These are phyloP conservation scores for Populus hybrid DNA, from an alignment of 441 rosid genomes.

Conservation along the genomic window DNA sequence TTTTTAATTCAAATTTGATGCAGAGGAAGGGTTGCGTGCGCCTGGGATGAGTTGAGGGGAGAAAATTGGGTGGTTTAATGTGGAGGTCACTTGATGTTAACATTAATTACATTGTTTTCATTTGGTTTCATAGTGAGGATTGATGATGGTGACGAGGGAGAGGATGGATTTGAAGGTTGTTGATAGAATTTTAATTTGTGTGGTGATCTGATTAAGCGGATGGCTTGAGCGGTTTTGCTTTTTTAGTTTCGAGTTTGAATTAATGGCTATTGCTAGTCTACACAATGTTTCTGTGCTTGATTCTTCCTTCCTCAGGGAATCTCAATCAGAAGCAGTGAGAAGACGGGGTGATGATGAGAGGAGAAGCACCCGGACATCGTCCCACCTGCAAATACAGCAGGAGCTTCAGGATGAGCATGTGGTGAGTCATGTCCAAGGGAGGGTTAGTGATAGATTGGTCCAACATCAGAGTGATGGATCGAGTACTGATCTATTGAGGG, in stretches of 20 bases:
- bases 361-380: slow-evolving; percentile 62
- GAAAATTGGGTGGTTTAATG: slow-evolving; percentile 12
- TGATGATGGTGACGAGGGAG: slow-evolving; percentile 28
- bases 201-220: slow-evolving; percentile 34
- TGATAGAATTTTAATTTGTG: slow-evolving; percentile 12
- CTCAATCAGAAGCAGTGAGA: slow-evolving; percentile 50
- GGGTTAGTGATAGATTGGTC: slow-evolving; percentile 42
- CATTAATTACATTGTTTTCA: slow-evolving; percentile 26
- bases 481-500: slow-evolving; percentile 32
- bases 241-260: slow-evolving; percentile 16
- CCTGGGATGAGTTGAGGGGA: slow-evolving; percentile 7
- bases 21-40: slow-evolving; percentile 21
- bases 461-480: slow-evolving; percentile 40
- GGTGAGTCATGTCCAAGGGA: slow-evolving; percentile 51
- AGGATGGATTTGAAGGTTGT: slow-evolving; percentile 2
- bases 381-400: slow-evolving; percentile 83
- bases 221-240: slow-evolving; percentile 33
- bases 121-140: slow-evolving; percentile 22
- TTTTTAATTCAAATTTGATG: slow-evolving; percentile 3
- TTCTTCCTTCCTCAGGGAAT: slow-evolving; percentile 65
- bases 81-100: slow-evolving; percentile 14
- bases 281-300: slow-evolving; percentile 71
- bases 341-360: slow-evolving; percentile 52
- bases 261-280: slow-evolving; percentile 83
- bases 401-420: slow-evolving; percentile 85